Evolutionary conservation across 768 basidiomycete species (phyloP), one percentile per base, ranked within the genome.

Genomic region (Nidularia pulvinata): DNA sequence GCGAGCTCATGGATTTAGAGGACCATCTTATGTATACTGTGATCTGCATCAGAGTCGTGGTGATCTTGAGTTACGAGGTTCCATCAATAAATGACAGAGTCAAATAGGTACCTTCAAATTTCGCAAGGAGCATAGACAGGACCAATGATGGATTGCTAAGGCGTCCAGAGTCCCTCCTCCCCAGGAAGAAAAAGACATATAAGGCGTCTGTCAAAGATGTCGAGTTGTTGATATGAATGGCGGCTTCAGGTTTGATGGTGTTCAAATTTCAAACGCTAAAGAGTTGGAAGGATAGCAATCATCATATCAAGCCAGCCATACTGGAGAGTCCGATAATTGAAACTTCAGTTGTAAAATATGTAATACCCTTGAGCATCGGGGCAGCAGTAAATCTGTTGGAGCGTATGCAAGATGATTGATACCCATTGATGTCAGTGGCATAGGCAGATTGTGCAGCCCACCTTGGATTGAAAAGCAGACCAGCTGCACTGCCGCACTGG

Each of bases 1-100:
- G 42, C 13, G 32, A 44, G n/a, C 6, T 46, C 19, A 22, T 25
- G 19, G 30, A 37, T 9, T 37, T 19, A 25, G 36, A 47, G 37
- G 37, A 39, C 37, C 37, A 16, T 39, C 58, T 67, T 14, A 62
- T 61, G 57, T 63, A 62, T 61, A 58, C 54, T 57, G 55, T 51
- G 55, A 56, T 52, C 44, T 45, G 43, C 42, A 56, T 56, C 55
- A 53, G 22, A 13, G 37, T 53, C 51, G 52, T 49, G 54, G 49
- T 56, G 55, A 56, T 56, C 46, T 36, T 46, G 44, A 52, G 44
- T 46, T 53, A 14, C 47, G 37, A 47, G 44, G 42, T 49, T 25
- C 35, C 51, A 56, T 56, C 48, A 56, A 44, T 14, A 48, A 34
- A 44, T 51, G 50, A 46, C 54, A 55, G 19, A 36, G 19, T 46